Percentiles rank a stretch among this genome's conserved stretches.
Evolutionary conservation across 2,329 filamentous ascomycete genomes (phyloP).

Genomic region (Talaromyces marneffei): DNA sequence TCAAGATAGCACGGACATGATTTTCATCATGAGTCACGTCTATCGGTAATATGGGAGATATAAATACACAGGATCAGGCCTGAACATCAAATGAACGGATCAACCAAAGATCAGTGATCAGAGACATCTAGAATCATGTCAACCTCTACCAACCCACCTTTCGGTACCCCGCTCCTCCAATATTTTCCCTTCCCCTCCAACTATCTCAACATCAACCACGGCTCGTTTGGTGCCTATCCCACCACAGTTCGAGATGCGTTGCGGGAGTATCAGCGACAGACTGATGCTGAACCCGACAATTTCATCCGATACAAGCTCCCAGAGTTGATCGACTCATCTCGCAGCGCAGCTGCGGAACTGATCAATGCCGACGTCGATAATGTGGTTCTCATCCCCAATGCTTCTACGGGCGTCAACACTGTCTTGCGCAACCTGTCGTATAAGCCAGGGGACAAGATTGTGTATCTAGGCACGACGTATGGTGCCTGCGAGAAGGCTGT

Average conservation of each 20-base stretch:
- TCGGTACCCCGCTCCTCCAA: background rate
- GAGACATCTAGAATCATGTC: background rate
- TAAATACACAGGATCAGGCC: background rate
- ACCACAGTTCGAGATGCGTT: conserved; percentile 53
- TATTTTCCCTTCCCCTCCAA: conserved; percentile 40
- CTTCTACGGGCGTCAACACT: conserved; percentile 64
- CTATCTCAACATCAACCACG: conserved; percentile 15
- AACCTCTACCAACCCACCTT: background rate
- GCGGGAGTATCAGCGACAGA: conserved; percentile 57
- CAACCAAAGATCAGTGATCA: background rate
- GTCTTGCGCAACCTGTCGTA: conserved; percentile 69
- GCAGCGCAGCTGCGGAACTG: conserved; percentile 47
- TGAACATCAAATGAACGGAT: background rate
- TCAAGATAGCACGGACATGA: background rate
- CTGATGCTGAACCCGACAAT: conserved; percentile 64
- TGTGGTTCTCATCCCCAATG: conserved; percentile 74
- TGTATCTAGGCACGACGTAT: conserved; percentile 76
- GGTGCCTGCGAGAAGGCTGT: conserved; percentile 69
- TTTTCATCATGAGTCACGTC: background rate
- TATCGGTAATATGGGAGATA: background rate
- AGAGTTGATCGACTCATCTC: conserved; percentile 56
- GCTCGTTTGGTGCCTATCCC: conserved; percentile 76
- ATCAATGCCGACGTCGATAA: conserved; percentile 56
- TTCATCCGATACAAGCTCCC: conserved; percentile 69
- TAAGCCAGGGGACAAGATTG: conserved; percentile 62